Evolutionary conservation across 352 stramenopile species (phyloP).

Genomic region (Phytopythium aichiense): DNA sequence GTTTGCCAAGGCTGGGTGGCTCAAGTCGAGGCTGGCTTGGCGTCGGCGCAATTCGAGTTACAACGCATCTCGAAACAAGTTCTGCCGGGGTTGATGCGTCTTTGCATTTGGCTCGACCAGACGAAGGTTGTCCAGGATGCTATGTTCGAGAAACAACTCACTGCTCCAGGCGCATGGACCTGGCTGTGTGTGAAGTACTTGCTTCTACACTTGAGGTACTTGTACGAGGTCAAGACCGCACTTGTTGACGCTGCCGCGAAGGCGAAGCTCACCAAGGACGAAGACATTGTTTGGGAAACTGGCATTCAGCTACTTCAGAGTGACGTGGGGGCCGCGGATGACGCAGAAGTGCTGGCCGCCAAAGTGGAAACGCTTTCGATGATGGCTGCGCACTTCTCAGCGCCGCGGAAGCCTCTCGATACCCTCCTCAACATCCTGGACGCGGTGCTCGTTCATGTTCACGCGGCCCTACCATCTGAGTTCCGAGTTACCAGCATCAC

Average conservation of each 20-base stretch:
- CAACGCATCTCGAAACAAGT: slow-evolving; percentile 56
- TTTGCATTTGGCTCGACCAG: slow-evolving; percentile 47
- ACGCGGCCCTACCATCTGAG: slow-evolving; percentile 14
- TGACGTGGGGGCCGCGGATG: neutral
- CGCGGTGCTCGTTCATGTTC: slow-evolving; percentile 13
- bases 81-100: slow-evolving; percentile 44
- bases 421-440: slow-evolving; percentile 18
- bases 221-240: slow-evolving; percentile 19
- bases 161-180: slow-evolving; percentile 11
- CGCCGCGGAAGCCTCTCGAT: neutral
- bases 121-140: slow-evolving; percentile 16
- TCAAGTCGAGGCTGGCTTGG: slow-evolving; percentile 38
- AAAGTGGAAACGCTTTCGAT: slow-evolving; percentile 27
- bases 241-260: neutral
- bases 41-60: slow-evolving; percentile 63
- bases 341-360: slow-evolving; percentile 16
- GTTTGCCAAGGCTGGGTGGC: slow-evolving; percentile 34
- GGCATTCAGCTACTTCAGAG: neutral
- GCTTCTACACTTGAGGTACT: slow-evolving; percentile 37
- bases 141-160: neutral
- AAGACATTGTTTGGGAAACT: slow-evolving; percentile 12
- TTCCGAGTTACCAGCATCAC: neutral
- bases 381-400: slow-evolving; percentile 13
- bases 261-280: slow-evolving; percentile 3
- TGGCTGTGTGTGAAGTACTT: slow-evolving; percentile 38